phyloP scores from a whole-genome alignment of 352 stramenopile genomes.

The Paralagenidium karlingii region DNA sequence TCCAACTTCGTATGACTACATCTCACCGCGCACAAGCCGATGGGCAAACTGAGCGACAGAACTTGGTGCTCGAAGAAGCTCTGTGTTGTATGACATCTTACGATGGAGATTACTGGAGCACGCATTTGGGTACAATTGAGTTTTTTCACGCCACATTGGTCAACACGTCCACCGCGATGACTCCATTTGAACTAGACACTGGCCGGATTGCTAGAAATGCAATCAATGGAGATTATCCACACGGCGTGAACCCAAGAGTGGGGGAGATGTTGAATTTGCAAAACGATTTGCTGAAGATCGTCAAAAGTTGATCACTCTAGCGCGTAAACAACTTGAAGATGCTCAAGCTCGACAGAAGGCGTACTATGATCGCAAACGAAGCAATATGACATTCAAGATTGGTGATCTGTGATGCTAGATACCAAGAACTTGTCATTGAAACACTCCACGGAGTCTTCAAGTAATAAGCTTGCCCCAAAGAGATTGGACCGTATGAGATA shows the following conservation, averaged over 20 bases:
- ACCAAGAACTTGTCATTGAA: conserved; percentile 6
- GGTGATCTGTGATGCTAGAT: conserved; percentile 1
- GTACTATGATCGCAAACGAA: not conserved
- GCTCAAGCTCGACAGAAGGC: not conserved
- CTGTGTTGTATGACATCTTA: conserved; percentile 8
- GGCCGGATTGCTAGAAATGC: not conserved
- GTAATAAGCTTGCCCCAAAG: conserved; percentile 2
- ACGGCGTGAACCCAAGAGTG: no score
- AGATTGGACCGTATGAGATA: conserved; percentile 9
- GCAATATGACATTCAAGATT: not conserved
- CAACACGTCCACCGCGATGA: conserved; percentile 1
- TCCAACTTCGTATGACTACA: conserved; percentile 2
- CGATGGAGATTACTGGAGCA: conserved; percentile 6
- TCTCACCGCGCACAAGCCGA: conserved; percentile 5
- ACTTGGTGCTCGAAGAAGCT: conserved; percentile 5
- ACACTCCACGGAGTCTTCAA: conserved; percentile 1
- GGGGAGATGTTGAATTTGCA: not conserved
- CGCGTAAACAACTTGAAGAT: not conserved
- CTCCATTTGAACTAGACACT: no score
- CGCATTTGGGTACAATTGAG: conserved; percentile 2
- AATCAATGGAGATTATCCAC: no score
- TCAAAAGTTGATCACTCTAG: conserved; percentile 1
- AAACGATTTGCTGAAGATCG: not conserved
- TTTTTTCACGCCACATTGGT: conserved; percentile 2
- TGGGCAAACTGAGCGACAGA: conserved; percentile 5